phyloP scores from a whole-genome alignment of 768 basidiomycete species.

The Mycena vitilis region DNA sequence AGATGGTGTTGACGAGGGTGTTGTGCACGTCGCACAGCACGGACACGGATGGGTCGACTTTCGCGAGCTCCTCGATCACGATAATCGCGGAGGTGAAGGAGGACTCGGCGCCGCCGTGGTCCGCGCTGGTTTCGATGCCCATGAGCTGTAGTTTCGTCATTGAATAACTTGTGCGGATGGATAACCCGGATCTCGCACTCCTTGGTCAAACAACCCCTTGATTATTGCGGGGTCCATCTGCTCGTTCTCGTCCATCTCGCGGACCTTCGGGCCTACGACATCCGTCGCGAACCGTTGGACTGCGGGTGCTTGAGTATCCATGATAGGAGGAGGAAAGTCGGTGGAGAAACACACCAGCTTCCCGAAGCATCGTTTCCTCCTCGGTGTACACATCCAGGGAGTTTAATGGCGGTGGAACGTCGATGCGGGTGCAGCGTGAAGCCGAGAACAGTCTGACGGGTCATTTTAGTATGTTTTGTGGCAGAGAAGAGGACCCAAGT shows the following conservation, averaged over 20 bases:
- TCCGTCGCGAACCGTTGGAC: constrained; percentile 92
- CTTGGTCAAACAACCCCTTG: constrained; percentile 92
- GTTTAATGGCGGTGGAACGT: constrained; percentile 47
- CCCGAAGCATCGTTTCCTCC: constrained; percentile 94
- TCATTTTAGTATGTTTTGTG: neutral
- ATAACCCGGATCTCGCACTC: constrained; percentile 63
- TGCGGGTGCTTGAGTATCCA: constrained; percentile 41
- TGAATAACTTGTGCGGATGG: neutral
- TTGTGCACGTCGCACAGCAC: constrained; percentile 99
- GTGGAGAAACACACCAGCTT: constrained; percentile 71
- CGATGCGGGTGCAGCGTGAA: constrained; percentile 46
- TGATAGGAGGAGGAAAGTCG: neutral
- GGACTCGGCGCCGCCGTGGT: constrained; percentile 87
- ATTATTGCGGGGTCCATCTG: constrained; percentile 91
- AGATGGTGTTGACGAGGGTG: constrained; percentile 95
- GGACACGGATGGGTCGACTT: constrained; percentile 95
- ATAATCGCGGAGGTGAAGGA: constrained; percentile 97
- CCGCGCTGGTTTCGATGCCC: constrained; percentile 93
- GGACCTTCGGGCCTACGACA: constrained; percentile 89
- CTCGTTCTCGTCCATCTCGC: constrained; percentile 99
- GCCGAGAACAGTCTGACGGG: constrained; percentile 51
- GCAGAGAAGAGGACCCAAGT: neutral
- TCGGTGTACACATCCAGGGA: constrained; percentile 90
- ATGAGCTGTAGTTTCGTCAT: constrained; percentile 72
- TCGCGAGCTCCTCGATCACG: constrained; percentile 96